Percentiles rank a stretch among this genome's conserved stretches.
These are phyloP conservation scores for Torulaspora microellipsoides DNA, from an alignment of 805 yeast species.

Conservation along the genomic window DNA sequence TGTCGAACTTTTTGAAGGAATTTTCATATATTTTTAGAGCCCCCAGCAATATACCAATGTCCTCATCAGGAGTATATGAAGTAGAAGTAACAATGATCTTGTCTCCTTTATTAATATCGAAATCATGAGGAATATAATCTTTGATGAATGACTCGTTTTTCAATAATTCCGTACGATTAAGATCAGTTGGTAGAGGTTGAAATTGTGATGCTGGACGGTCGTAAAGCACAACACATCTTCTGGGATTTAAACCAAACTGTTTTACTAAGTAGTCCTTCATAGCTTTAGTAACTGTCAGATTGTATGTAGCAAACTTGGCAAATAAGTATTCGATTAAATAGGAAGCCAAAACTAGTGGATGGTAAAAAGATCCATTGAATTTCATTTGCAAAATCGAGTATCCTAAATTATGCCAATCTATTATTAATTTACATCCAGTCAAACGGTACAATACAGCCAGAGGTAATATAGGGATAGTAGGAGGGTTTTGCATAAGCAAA, in stretches of 20 bases:
- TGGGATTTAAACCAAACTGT: constrained; percentile 49
- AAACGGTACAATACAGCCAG: constrained; percentile 54
- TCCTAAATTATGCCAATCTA: constrained; percentile 97
- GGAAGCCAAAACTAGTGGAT: constrained; percentile 60
- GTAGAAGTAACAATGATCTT: constrained; percentile 81
- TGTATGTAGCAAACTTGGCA: constrained; percentile 60
- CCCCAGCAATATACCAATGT: constrained; percentile 61
- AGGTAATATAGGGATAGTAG: constrained; percentile 76
- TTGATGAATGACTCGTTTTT: constrained; percentile 32
- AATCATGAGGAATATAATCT: constrained; percentile 33
- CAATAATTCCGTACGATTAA: constrained; percentile 16
- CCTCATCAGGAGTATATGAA: constrained; percentile 95
- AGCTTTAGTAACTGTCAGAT: constrained; percentile 73
- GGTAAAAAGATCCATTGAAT: constrained; percentile 43
- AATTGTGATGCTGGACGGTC: constrained; percentile 81
- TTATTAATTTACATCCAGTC: constrained; percentile 57
- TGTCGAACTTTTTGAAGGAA: constrained; percentile 23
- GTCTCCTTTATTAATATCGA: constrained; percentile 39
- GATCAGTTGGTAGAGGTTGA: constrained; percentile 41
- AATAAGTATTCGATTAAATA: constrained; percentile 59
- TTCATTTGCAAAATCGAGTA: constrained; percentile 73
- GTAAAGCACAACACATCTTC: constrained; percentile 60
- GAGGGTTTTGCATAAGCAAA: constrained; percentile 86
- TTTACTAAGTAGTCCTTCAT: constrained; percentile 58
- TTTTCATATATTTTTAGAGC: constrained; percentile 61